Base-by-base conservation (phyloP, 2,329 filamentous ascomycete genomes). In the Zalaria sp. region DNA sequence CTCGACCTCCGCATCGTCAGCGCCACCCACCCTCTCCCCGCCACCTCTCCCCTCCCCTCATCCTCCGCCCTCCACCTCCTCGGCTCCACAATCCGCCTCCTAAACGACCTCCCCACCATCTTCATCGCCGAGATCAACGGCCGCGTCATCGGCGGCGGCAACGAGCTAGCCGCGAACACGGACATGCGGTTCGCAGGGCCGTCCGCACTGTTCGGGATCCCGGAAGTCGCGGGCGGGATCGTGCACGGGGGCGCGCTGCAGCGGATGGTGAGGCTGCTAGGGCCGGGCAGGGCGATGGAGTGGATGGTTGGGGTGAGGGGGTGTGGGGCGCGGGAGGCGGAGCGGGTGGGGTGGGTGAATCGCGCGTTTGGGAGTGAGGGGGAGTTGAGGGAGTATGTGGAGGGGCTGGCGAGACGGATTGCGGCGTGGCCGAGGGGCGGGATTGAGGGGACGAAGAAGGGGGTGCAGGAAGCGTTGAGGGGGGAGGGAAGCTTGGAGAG, bases 91-190 rank as follows among this genome's bases (percentile, higher is more conserved):
- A 25, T 44, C 5, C 5, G 35, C n/a, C 34, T 38, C 6, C 39
- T 42, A 18, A 38, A 27, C 38, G 44, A 26, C 26, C 37, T 45
- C 8, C 41, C 41, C 10, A 47, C 43, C 27, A 38, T 47, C 10
- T 51, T 51, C 42, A 46, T 51, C 37, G 45, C 48, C 18, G 48
- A 51, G 34, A 45, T 51, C 39, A 47, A 50, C 38, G 49, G 49
- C 25, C 45, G 39, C 35, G 41, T 45, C 3, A 41, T 43, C 10
- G 49, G 49, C 25, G 43, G 34, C 3, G 49, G 49, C 9, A 38
- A 47, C 34, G 49, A 49, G 35, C 41, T 49, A 36, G 29, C 39
- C 8, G n/a, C 45, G 5, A 41, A 51, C 34, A 49, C 44, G 40
- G 49, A 51, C 40, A 46, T 51, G 47, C 47, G 45, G 8, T 51